Evolutionary conservation across 768 basidiomycete genomes (phyloP), one percentile per base, ranked within the genome.

Genomic region (Cyclocybe cylindracea): DNA sequence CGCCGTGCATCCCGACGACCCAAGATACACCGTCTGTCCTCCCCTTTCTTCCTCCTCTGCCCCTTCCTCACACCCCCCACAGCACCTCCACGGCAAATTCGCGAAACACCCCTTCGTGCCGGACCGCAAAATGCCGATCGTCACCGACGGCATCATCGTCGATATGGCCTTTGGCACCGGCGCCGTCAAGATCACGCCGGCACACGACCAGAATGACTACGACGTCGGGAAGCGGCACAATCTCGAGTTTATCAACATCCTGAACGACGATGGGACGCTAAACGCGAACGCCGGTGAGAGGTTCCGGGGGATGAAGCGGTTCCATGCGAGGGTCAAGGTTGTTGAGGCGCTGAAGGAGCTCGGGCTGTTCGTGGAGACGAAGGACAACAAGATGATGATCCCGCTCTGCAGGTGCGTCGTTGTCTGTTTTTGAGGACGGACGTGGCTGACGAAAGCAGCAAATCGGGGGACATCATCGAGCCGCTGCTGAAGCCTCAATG

Each of bases 111-210:
- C 97, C 1, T 98, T 99, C 76, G 70, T 96, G 43, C 69, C 74
- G 0, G 70, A 84, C 53, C 85, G 97, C 41, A 83, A 85, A 11
- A 75, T 99, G 41, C 96, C 93, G 10, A 96, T 99, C 66, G 75
- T 98, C 51, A 78, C 85, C 29, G 96, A 98, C 63, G 74, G 79
- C 16, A 88, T 94, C 67, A 77, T 91, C 45, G 96, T 97, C 52
- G 96, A 98, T 65, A 97, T 93, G 86, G 78, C 81, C 8, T 98
- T 98, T 60, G 97, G 97, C 35, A 99, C 97, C 31, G 97, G 97
- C 66, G 97, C 96, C 1, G 96, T 98, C 46, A 98, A 99, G 76
- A 98, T 98, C 63, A 98, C 97, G 0, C 97, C 97, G 11, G 97
- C 96, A 0, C 97, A 98, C 65, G 97, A 98, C 67, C 90, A 86